Conservation (phyloP, 2,329 filamentous ascomycete species). For the Exophiala spinifera region DNA sequence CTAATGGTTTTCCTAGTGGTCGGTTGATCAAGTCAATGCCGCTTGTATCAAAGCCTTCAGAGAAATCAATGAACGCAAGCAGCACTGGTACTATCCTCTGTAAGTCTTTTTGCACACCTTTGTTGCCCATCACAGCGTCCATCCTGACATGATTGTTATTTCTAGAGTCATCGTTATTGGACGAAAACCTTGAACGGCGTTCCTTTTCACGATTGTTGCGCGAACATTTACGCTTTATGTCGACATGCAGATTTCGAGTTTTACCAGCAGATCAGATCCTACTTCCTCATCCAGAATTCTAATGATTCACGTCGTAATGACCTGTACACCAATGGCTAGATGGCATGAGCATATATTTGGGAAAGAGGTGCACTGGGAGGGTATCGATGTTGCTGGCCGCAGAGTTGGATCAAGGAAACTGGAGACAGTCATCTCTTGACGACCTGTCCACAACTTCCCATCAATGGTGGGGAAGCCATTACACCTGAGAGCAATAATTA, state of each 20-base stretch:
- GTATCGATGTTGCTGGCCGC: too few species aligned
- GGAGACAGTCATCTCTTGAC: too few species aligned
- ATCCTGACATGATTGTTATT: conserved; percentile 8
- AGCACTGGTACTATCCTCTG: conserved; percentile 17
- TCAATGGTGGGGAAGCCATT: too few species aligned
- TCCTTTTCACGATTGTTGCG: background rate
- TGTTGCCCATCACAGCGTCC: background rate
- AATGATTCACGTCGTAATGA: background rate
- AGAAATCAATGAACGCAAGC: conserved; percentile 23
- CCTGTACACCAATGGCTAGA: too few species aligned
- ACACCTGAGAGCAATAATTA: too few species aligned
- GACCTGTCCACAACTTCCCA: too few species aligned
- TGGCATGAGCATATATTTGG: too few species aligned
- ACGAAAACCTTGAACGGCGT: conserved; percentile 21
- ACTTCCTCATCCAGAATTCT: background rate
- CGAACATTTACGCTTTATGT: background rate
- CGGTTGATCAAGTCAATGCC: conserved; percentile 30
- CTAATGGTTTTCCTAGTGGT: conserved; percentile 28
- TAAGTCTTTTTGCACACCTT: conserved; percentile 1
- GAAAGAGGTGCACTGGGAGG: too few species aligned
- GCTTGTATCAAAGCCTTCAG: conserved; percentile 21
- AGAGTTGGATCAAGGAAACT: too few species aligned
- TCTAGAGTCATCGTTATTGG: conserved; percentile 21
- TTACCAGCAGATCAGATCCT: background rate
- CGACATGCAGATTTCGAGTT: background rate